Conservation (phyloP, 768 basidiomycete species). For the Lactarius sanguifluus region DNA sequence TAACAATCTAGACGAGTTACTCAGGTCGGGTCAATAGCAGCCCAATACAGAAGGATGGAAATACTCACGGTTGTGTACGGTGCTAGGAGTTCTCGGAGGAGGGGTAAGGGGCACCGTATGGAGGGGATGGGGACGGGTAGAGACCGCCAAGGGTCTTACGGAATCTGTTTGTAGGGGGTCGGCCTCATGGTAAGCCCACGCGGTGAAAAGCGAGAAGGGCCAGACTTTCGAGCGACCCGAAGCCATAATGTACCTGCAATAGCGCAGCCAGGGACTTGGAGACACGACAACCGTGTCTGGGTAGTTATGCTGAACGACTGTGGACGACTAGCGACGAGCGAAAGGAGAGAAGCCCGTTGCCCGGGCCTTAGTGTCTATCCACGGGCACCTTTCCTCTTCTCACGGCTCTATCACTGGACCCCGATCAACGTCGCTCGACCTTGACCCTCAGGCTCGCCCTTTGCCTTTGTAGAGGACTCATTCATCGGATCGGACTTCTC, state of each 20-base stretch:
- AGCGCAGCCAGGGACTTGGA: background rate
- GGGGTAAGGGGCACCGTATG: constrained; percentile 15
- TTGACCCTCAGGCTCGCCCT: background rate
- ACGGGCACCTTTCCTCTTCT: background rate
- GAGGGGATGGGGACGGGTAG: constrained; percentile 22
- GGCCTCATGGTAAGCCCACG: constrained; percentile 31
- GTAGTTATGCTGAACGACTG: background rate
- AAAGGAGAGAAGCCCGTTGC: constrained; percentile 4
- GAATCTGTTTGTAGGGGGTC: constrained; percentile 25
- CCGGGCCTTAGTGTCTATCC: background rate
- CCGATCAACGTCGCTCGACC: background rate
- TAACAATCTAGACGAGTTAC: constrained; percentile 13
- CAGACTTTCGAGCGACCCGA: constrained; percentile 20
- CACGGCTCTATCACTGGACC: constrained; percentile 25
- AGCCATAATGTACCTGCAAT: constrained; percentile 13
- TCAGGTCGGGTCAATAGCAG: background rate
- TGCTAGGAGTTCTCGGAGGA: constrained; percentile 16
- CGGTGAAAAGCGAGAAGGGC: constrained; percentile 27
- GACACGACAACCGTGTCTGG: constrained; percentile 3
- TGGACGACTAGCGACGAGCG: background rate
- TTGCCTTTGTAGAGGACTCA: background rate
- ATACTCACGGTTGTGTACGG: constrained; percentile 19
- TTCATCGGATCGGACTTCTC: background rate
- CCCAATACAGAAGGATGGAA: background rate
- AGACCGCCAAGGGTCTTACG: constrained; percentile 20